phyloP scores from a whole-genome alignment of 1,284 basidiomycete species.

The Puccinia horiana region DNA sequence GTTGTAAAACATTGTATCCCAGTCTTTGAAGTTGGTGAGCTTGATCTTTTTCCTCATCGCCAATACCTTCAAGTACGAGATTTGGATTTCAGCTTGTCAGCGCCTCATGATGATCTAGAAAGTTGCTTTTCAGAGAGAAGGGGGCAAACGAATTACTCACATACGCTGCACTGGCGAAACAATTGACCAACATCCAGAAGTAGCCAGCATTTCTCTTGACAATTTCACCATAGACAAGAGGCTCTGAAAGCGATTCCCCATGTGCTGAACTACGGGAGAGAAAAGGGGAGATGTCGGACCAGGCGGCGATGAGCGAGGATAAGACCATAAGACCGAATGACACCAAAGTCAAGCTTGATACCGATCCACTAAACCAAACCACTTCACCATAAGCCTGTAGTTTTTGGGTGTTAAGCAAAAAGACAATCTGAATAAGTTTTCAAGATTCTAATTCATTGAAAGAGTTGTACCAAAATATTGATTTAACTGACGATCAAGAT shows the following conservation, averaged over 20 bases:
- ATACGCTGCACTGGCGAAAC: slow-evolving; percentile 85
- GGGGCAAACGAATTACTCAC: slow-evolving; percentile 63
- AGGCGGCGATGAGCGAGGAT: slow-evolving; percentile 94
- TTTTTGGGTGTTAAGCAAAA: not conserved
- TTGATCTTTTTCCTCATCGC: slow-evolving; percentile 98
- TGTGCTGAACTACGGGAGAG: slow-evolving; percentile 59
- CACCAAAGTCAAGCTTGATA: slow-evolving; percentile 82
- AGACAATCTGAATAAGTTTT: slow-evolving; percentile 29
- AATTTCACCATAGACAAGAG: slow-evolving; percentile 53
- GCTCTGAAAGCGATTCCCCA: slow-evolving; percentile 51
- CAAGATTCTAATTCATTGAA: slow-evolving; percentile 49
- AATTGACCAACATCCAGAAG: slow-evolving; percentile 95
- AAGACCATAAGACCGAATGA: slow-evolving; percentile 93
- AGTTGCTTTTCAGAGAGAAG: not conserved
- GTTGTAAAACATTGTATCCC: slow-evolving; percentile 99
- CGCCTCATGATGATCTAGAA: too few relatives aligned
- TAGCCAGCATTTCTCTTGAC: slow-evolving; percentile 78
- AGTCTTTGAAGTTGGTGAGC: slow-evolving; percentile 94
- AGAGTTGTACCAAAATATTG: not conserved
- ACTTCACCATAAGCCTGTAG: slow-evolving; percentile 91
- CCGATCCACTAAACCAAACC: slow-evolving; percentile 88
- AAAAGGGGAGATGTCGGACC: slow-evolving; percentile 74
- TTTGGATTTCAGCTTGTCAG: not conserved
- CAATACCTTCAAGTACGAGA: slow-evolving; percentile 67
- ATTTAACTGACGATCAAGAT: slow-evolving; percentile 78